Evolutionary conservation across 306 rosid species (phyloP), one percentile per base, ranked within the genome.

Genomic region (Dryas alaskensis): DNA sequence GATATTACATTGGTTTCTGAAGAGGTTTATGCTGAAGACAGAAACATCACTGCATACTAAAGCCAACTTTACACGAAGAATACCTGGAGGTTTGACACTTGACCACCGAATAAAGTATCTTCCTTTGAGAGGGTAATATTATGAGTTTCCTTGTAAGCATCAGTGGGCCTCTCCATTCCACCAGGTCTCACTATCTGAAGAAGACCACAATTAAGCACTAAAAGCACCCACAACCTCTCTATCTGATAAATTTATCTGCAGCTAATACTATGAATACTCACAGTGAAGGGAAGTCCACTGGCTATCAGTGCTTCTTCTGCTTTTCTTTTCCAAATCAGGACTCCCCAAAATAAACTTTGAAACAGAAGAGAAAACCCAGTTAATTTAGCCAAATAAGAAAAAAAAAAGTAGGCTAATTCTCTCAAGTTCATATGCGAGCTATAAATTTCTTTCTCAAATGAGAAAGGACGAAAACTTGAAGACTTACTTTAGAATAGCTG

Each of bases 111-210:
- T 73, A 91, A 85, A 79, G 91, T 91, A 81, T 94, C 98, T 83
- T 89, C 95, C 0, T 45, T 84, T 37, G 98, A 88, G 78, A 94
- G 86, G 65, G 96, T 84, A 69, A 85, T 71, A 57, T 94, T 94
- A 81, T 94, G 98, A 69, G 98, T 94, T 79, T 91, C 95, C 90
- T 91, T 94, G 95, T 74, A 94, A 48, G 97, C 72, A 82, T 94
- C 98, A n/a, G 98, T 94, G 22, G 98, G 98, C 70, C 98, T 80
- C 81, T 94, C 98, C 98, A 94, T 91, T 63, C 98, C 98, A 49
- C 98, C 98, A 8, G 98, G 98, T 82, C 98, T 89, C 85, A 94
- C 97, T 75, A 94, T 91, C 98, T 94, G 96, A 81, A 82, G 48
- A 77, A 81, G 42, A 66, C n/a, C 72, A 74, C 43, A 66, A 37